Percentiles rank a stretch among this genome's conserved stretches.
These are phyloP conservation scores for Sanghuangporus sanghuang DNA, from an alignment of 1,284 basidiomycete species.

Conservation along the genomic window DNA sequence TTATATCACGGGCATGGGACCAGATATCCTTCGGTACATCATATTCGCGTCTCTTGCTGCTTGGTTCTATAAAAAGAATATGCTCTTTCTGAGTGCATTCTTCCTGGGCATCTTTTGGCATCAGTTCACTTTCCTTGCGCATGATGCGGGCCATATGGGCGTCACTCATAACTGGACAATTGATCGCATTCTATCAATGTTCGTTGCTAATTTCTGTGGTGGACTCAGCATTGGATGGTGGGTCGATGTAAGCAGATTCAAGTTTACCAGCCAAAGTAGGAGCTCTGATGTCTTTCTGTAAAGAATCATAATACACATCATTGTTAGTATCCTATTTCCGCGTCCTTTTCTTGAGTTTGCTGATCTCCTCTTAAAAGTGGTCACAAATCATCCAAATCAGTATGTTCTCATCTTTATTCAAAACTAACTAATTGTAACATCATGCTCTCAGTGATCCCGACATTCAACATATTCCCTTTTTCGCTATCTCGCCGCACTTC, in stretches of 20 bases:
- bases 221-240: conserved; percentile 97
- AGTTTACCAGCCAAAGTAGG: conserved; percentile 14
- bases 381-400: conserved; percentile 97
- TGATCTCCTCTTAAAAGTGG: conserved; percentile 47
- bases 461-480: conserved; percentile 94
- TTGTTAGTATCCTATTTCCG: conserved; percentile 41
- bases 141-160: conserved; percentile 94
- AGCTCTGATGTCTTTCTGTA: conserved; percentile 9
- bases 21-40: conserved; percentile 77
- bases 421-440: conserved; percentile 18
- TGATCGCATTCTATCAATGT: conserved; percentile 79
- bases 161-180: conserved; percentile 84
- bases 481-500: conserved; percentile 89
- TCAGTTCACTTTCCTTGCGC: conserved; percentile 88
- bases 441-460: conserved; percentile 84
- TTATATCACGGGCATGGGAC: conserved; percentile 85
- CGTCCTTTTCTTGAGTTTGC: conserved; percentile 18
- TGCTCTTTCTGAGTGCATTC: conserved; percentile 67
- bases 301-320: conserved; percentile 98
- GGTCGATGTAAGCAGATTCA: conserved; percentile 72
- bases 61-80: conserved; percentile 59
- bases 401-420: conserved; percentile 34
- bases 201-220: conserved; percentile 85
- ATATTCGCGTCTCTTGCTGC: conserved; percentile 57
- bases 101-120: conserved; percentile 92